Conservation (phyloP, 148 eudicot genomes). For the Chenopodium formosanum region DNA sequence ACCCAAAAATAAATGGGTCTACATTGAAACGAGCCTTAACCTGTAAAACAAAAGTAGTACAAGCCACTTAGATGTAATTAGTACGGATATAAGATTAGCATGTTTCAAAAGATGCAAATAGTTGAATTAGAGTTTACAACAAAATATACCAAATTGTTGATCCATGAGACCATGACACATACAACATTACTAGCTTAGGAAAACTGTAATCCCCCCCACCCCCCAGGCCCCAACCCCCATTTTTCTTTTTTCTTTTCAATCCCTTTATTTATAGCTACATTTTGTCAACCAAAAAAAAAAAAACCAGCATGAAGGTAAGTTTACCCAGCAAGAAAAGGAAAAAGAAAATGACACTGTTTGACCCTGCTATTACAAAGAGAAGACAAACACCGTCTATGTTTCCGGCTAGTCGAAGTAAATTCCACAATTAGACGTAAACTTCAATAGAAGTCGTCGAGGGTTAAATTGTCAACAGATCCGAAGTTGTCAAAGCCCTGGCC, state of each 20-base stretch:
- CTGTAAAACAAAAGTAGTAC: neutral
- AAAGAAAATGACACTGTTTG: conserved; percentile 1
- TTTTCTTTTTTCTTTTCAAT: conserved; percentile 7
- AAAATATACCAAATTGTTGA: conserved; percentile 23
- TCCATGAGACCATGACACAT: conserved; percentile 10
- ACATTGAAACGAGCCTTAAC: neutral
- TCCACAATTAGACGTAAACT: neutral
- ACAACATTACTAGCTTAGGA: conserved; percentile 6
- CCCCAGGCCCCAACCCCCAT: neutral
- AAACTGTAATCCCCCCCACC: neutral
- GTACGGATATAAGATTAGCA: no score
- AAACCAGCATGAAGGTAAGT: conserved; percentile 6
- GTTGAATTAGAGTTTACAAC: conserved; percentile 14
- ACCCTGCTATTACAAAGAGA: conserved; percentile 10
- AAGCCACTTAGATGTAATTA: neutral
- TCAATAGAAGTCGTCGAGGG: conserved; percentile 53
- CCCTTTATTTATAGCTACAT: conserved; percentile 28
- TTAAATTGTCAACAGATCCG: conserved; percentile 45
- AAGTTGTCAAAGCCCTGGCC: conserved; percentile 36
- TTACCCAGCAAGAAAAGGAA: conserved; percentile 1
- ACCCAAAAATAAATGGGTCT: neutral
- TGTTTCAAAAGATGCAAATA: conserved; percentile 7
- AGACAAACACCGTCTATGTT: conserved; percentile 12
- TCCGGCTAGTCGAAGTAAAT: neutral
- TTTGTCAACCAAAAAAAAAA: conserved; percentile 17